Base-by-base conservation (phyloP, 768 basidiomycete genomes). In the Leucocoprinus birnbaumii region DNA sequence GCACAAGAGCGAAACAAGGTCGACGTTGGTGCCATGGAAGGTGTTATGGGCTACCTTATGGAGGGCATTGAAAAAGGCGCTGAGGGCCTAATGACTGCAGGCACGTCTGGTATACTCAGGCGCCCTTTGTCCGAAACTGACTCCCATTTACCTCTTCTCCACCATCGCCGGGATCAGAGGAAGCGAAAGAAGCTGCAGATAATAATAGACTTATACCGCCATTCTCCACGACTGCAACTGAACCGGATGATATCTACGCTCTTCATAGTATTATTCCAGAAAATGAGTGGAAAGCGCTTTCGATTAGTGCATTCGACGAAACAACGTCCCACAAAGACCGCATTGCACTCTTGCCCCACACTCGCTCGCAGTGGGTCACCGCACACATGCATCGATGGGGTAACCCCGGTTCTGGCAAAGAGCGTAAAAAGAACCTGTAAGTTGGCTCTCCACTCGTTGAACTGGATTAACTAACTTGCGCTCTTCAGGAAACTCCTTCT, bases 1-100 rank as follows among this genome's bases (percentile, higher is more conserved):
- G 89, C 93, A 3, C 82, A 80, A 51, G 94, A 95, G 70, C 82
- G 96, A 59, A 96, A 95, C 71, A 86, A 85, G 67, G 86, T 99
- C 35, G 94, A 97, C 71, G 84, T 90, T 18, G 75, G 78, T 55
- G 92, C 93, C 2, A 95, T 97, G 89, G 82, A 90, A 66, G 83
- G 83, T 8, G 91, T 92, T 34, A 85, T 85, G 61, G 81, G 80
- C 54, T 86, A 90, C 69, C 74, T 99, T 58, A 89, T 92, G 78
- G 84, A 88, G 27, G 81, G 85, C 44, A 95, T 99, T 59, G 83
- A 87, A 53, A 84, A 80, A 59, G 86, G 82, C 40, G 87, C 88
- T 0, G 78, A 74, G 47, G 80, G 81, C 19, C 71, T 94, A 38
- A 84, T 90, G 60, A 85, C 86, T 1, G 70, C 74, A 62, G 89